Percentiles rank a stretch among this genome's conserved stretches.
Conservation (phyloP, 2,329 filamentous ascomycete species). For the Talaromyces sp. region DNA sequence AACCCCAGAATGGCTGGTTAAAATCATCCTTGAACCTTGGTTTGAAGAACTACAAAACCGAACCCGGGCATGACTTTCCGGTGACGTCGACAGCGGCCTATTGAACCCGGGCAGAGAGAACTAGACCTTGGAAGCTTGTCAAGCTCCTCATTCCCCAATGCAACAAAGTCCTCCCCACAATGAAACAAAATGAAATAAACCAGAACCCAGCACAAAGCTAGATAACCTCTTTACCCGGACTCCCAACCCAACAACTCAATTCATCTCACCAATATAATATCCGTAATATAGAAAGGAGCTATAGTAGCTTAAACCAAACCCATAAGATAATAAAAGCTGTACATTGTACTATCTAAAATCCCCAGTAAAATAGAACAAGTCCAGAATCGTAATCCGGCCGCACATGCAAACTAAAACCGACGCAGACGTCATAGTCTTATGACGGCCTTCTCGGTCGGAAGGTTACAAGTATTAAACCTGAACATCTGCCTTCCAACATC, state of each 20-base stretch:
- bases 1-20: not conserved
- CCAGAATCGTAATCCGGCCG: not conserved
- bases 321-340: no score
- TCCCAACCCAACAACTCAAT: no score
- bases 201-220: not conserved
- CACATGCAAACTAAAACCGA: not conserved
- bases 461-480: conserved; percentile 1
- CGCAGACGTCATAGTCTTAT: conserved; percentile 25
- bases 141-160: not conserved
- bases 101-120: not conserved
- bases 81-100: conserved; percentile 28
- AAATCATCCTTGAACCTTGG: conserved; percentile 1
- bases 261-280: not conserved
- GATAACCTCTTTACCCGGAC: not conserved
- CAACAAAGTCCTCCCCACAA: not conserved
- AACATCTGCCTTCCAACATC: not conserved
- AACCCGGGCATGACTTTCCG: conserved; percentile 24
- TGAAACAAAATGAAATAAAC: not conserved
- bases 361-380: no score
- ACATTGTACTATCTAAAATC: no score
- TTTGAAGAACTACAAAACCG: not conserved
- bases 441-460: conserved; percentile 11
- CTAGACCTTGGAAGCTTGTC: conserved; percentile 1
- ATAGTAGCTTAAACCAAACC: no score
- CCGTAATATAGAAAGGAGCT: no score